Evolutionary conservation across 495 filamentous ascomycete genomes (phyloP).

Genomic region (Staphylotrichum tortipilum): DNA sequence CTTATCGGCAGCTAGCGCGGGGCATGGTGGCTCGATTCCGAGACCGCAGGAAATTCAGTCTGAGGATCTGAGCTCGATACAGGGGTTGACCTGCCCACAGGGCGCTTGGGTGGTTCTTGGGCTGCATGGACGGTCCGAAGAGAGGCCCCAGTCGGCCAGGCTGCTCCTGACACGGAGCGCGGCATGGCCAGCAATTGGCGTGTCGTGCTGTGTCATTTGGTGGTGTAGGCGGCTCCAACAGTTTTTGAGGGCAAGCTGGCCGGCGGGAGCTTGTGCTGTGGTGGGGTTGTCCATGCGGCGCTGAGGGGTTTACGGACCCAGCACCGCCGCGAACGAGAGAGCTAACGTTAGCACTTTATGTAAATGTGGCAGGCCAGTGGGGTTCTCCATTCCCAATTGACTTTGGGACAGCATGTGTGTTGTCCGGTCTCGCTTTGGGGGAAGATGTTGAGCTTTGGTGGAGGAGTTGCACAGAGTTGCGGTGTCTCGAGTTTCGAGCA

Average conservation of each 20-base stretch:
- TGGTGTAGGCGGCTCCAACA: background rate
- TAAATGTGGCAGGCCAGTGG: background rate
- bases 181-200: background rate
- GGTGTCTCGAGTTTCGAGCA: too few species aligned
- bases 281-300: background rate
- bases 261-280: background rate
- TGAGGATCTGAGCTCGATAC: too few species aligned
- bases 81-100: too few species aligned
- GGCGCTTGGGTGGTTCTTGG: background rate
- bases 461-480: too few species aligned
- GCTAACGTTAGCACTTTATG: conserved; percentile 9
- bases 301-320: conserved; percentile 10
- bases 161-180: background rate
- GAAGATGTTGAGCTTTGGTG: too few species aligned
- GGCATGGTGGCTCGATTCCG: conserved; percentile 15
- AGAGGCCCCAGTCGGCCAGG: background rate
- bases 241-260: background rate
- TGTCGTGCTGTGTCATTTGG: background rate
- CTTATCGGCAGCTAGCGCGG: conserved; percentile 23
- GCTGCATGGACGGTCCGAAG: background rate
- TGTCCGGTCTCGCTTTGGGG: background rate
- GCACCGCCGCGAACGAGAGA: conserved; percentile 4
- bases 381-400: too few species aligned
- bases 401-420: background rate
- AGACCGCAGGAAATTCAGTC: conserved; percentile 1